Conservation (phyloP, 2,329 filamentous ascomycete species). For the Ophiostoma perfectum region DNA sequence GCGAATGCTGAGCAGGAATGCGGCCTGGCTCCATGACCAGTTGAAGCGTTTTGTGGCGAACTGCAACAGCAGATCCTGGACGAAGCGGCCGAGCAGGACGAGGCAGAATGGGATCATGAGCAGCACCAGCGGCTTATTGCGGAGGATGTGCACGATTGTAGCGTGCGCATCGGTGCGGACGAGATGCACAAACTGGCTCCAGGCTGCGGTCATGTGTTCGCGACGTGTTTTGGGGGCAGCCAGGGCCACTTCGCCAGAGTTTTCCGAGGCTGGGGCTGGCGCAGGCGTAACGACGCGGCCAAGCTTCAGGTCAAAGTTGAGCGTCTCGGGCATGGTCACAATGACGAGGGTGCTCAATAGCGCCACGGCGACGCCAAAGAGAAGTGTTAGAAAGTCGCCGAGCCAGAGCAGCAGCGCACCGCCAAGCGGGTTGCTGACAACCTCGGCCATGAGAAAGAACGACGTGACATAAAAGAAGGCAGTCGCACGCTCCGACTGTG, state of each 20-base stretch:
- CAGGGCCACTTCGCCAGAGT: too few relatives aligned
- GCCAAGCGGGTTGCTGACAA: slow-evolving; percentile 38
- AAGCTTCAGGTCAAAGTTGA: slow-evolving; percentile 30
- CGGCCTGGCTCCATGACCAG: slow-evolving; percentile 44
- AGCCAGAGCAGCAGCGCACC: slow-evolving; percentile 37
- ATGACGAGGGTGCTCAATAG: slow-evolving; percentile 31
- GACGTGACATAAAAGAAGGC: slow-evolving; percentile 40
- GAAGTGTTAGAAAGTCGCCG: slow-evolving; percentile 39
- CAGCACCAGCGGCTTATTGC: slow-evolving; percentile 36
- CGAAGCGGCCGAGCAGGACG: slow-evolving; percentile 33
- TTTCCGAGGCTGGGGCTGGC: slow-evolving; percentile 22
- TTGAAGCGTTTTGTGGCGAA: slow-evolving; percentile 48
- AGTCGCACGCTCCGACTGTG: slow-evolving; percentile 36
- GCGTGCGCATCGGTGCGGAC: slow-evolving; percentile 28
- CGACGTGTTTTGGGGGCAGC: background rate
- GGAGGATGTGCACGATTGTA: slow-evolving; percentile 38
- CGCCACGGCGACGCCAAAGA: slow-evolving; percentile 34
- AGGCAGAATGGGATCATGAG: slow-evolving; percentile 37
- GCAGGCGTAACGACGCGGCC: slow-evolving; percentile 19
- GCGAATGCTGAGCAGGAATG: slow-evolving; percentile 39
- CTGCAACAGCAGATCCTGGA: slow-evolving; percentile 43
- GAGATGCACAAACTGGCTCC: slow-evolving; percentile 6
- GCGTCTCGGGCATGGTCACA: slow-evolving; percentile 41
- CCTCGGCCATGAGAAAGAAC: slow-evolving; percentile 36
- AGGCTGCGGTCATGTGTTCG: background rate